A percentile compares a stretch with the other conserved stretches of the same genome.
phyloP scores from a whole-genome alignment of 2,329 filamentous ascomycete genomes.

The Aspergillus neoniger region DNA sequence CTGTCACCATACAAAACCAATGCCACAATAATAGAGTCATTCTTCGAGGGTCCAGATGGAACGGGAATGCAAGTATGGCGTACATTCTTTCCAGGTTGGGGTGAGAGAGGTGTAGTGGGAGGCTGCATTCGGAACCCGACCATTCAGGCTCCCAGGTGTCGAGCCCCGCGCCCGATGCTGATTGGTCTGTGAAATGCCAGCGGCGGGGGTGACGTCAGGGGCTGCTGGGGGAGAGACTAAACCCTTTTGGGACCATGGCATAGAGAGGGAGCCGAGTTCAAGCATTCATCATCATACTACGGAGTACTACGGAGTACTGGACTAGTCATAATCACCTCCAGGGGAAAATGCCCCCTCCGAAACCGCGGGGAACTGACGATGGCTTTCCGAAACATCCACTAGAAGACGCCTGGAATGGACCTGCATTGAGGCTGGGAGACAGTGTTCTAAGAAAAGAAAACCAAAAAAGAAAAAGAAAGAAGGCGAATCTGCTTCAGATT shows the following conservation, averaged over 20 bases:
- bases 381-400: neutral
- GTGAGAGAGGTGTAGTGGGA: neutral
- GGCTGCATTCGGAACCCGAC: neutral
- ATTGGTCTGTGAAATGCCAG: neutral
- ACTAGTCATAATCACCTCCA: neutral
- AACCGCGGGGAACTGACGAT: neutral
- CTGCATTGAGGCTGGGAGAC: neutral
- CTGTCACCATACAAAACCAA: neutral
- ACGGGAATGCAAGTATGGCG: neutral
- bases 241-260: no score
- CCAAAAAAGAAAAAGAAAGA: neutral
- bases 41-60: neutral
- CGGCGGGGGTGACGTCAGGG: neutral
- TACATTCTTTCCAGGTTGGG: neutral
- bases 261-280: no score
- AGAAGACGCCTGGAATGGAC: neutral
- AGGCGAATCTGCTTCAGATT: neutral
- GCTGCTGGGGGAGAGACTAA: neutral
- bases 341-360: neutral
- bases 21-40: neutral
- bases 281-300: no score
- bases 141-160: neutral
- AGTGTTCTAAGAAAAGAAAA: neutral
- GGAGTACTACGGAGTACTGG: no score
- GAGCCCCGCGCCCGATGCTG: neutral